phyloP scores from a whole-genome alignment of 2,329 filamentous ascomycete species.

The Conoideocrella luteorostrata region DNA sequence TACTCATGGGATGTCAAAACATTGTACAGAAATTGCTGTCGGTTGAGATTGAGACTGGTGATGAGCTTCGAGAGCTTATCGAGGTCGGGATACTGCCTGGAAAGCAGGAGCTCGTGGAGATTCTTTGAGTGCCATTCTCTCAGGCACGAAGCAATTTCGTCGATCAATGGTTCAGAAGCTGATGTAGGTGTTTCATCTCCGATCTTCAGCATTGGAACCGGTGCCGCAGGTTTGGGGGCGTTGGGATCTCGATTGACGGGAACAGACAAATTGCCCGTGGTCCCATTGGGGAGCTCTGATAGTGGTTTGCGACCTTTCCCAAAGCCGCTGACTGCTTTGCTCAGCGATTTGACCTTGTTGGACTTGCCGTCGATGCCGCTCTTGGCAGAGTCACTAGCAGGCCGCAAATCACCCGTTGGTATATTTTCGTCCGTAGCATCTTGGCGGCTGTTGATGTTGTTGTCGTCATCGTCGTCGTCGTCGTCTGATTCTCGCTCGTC shows the following conservation, averaged over 20 bases:
- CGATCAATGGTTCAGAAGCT: slow-evolving; percentile 80
- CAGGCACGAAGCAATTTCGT: slow-evolving; percentile 94
- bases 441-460: too few relatives aligned
- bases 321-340: slow-evolving; percentile 19
- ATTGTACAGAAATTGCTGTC: slow-evolving; percentile 88
- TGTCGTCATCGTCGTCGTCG: slow-evolving; percentile 36
- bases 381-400: slow-evolving; percentile 46
- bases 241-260: slow-evolving; percentile 55
- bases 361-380: slow-evolving; percentile 39
- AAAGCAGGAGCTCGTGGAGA: slow-evolving; percentile 82
- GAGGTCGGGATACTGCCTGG: slow-evolving; percentile 71
- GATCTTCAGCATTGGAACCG: slow-evolving; percentile 95
- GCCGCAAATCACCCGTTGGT: slow-evolving; percentile 20
- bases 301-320: slow-evolving; percentile 23
- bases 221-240: slow-evolving; percentile 74
- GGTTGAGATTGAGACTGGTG: slow-evolving; percentile 72
- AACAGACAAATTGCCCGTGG: slow-evolving; percentile 36
- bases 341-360: slow-evolving; percentile 29
- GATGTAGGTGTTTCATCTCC: slow-evolving; percentile 95
- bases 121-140: slow-evolving; percentile 98
- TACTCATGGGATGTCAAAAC: slow-evolving; percentile 86
- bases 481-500: slow-evolving; percentile 50
- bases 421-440: slow-evolving; percentile 23
- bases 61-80: slow-evolving; percentile 78
- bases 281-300: slow-evolving; percentile 33